Evolutionary conservation across 495 filamentous ascomycete species (phyloP), one percentile per base, ranked within the genome.

Genomic region (Annulohypoxylon moriforme): DNA sequence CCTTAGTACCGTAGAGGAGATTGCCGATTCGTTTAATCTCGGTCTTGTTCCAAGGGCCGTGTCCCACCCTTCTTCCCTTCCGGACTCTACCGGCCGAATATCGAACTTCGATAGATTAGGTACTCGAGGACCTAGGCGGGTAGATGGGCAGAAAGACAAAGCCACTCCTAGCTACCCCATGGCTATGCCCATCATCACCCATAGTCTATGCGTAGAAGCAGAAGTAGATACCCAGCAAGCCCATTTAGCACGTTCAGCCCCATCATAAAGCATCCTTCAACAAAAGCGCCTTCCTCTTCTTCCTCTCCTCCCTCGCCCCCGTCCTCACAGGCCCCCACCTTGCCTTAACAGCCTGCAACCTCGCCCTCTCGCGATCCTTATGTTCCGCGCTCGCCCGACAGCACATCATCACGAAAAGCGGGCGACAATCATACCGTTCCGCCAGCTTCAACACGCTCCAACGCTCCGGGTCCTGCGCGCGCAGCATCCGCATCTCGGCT

Each of bases 381-480:
- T 83, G 81, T 73, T 84, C 81, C 18, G 56, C 53, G 56, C 76
- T 66, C 4, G 80, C 69, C 46, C 78, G 77, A 76, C 77, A 78
- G 76, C 82, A 86, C 77, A 89, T 84, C 58, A 84, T 85, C 64
- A 97, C 87, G 74, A 97, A 97, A 49, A 91, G 81, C 18, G 87
- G 84, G 65, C 87, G 88, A 84, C 94, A 97, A n/a, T 88, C 85
- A 79, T 91, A 97, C 68, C 87, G 89, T 74, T 88, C 83, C 38
- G 93, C 91, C 64, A 97, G 81, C 75, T 81, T 86, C 60, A 78
- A 81, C 60, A 91, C 86, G 69, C 89, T 93, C 93, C 94, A 96
- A 42, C 76, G 84, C 65, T 86, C 82, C 0, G 93, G 92, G 78
- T 97, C 91, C 58, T 79, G 78, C 24, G 77, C 74, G 62, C 93